Evolutionary conservation across 179 eudicot genomes (phyloP), one percentile per base, ranked within the genome.

Genomic region (Spergularia azorica): DNA sequence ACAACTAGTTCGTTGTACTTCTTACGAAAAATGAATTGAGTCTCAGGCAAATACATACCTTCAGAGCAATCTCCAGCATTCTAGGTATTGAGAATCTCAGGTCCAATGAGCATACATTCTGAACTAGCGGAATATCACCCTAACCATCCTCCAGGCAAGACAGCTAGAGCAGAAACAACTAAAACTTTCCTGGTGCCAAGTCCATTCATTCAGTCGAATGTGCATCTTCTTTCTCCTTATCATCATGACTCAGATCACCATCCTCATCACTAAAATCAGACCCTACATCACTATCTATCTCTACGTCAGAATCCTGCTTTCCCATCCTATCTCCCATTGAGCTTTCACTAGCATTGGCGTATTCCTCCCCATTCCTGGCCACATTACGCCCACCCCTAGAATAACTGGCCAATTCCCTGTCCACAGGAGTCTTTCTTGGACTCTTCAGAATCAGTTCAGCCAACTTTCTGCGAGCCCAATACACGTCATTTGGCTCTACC

Each of bases 401-500:
- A 67, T 76, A 84, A 58, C 79, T 68, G 11, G 74, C 87, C 70
- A 84, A 73, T 60, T 84, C 84, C 62, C 79, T 79, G 8, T 80
- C 85, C 76, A 73, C 38, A 72, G 77, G 63, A 21, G 56, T 72
- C 87, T 69, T 84, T 70, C 87, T 82, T 0, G 81, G 87, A 57
- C 85, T 79, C 83, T 64, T 43, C 72, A 84, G 36, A 63, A 84
- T 56, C 14, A 84, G 63, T 50, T 82, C 79, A 50, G 81, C 83
- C 81, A 84, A 73, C 32, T 20, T 48, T 70, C 87, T 79, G 17
- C 83, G 84, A 50, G 87, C 87, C 83, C 69, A 70, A 71, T 84
- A 84, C 74, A 84, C 81, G 51, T 79, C 87, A 65, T 84, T 84
- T 9, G 85, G 87, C 67, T 81, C 87, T 8, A 84, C 43, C 41